These are phyloP conservation scores for Lyophyllum semitale DNA, from an alignment of 768 basidiomycete species.

Conservation along the genomic window DNA sequence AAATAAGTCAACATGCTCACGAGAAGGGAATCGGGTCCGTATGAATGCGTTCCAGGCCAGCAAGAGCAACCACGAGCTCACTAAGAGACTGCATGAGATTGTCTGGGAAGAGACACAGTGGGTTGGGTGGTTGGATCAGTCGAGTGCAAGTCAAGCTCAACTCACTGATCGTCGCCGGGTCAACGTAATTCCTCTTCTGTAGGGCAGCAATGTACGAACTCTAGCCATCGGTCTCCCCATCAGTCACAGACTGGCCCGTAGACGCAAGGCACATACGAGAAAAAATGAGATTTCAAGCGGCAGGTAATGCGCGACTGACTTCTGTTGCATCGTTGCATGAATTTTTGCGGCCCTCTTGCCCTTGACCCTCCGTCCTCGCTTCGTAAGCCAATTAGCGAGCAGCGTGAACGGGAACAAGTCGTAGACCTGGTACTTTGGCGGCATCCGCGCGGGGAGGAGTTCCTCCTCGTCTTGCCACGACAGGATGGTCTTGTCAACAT, in stretches of 20 bases:
- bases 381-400: slow-evolving; percentile 45
- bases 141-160: slow-evolving; percentile 9
- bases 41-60: slow-evolving; percentile 70
- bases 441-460: slow-evolving; percentile 54
- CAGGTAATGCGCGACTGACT: slow-evolving; percentile 57
- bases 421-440: slow-evolving; percentile 60
- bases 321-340: slow-evolving; percentile 49
- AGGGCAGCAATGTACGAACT: slow-evolving; percentile 67
- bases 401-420: slow-evolving; percentile 75
- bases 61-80: slow-evolving; percentile 63
- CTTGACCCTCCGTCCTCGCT: slow-evolving; percentile 49
- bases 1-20: slow-evolving; percentile 33
- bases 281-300: slow-evolving; percentile 73
- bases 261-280: too few relatives aligned
- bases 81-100: slow-evolving; percentile 48
- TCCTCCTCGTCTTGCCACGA: slow-evolving; percentile 42
- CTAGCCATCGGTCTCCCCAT: slow-evolving; percentile 31
- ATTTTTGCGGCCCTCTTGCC: slow-evolving; percentile 62
- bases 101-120: slow-evolving; percentile 31
- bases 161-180: slow-evolving; percentile 65
- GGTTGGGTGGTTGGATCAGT: not conserved
- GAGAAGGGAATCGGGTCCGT: slow-evolving; percentile 80
- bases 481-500: slow-evolving; percentile 34
- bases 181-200: slow-evolving; percentile 53
- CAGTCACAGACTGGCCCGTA: not conserved